Percentiles rank a stretch among this genome's conserved stretches.
Evolutionary conservation across 148 eudicot genomes (phyloP).

Genomic region (Chenopodium berlandieri): DNA sequence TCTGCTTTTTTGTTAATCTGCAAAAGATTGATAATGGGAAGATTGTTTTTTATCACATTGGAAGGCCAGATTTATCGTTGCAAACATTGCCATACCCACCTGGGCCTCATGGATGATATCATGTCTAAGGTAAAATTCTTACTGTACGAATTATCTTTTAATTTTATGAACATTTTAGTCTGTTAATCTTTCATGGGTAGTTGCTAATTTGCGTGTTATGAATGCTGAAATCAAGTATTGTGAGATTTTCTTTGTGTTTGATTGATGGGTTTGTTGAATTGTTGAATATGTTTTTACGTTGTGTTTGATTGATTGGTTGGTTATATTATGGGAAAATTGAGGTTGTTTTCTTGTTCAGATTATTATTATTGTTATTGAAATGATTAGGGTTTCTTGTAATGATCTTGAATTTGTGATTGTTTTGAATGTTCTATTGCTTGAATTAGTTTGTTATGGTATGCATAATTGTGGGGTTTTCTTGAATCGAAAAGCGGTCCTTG

Average conservation of each 20-base stretch:
- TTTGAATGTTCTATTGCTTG: neutral
- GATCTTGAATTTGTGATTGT: neutral
- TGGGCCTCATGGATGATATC: slow-evolving; percentile 51
- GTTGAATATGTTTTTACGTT: neutral
- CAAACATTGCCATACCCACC: slow-evolving; percentile 62
- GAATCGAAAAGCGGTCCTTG: slow-evolving; percentile 2
- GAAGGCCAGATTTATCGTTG: slow-evolving; percentile 64
- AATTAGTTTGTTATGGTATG: neutral
- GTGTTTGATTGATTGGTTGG: neutral
- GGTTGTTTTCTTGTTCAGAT: neutral
- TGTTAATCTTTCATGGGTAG: neutral
- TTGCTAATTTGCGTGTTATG: neutral
- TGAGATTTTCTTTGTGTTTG: neutral
- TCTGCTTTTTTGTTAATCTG: neutral
- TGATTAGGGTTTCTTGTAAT: slow-evolving; percentile 1
- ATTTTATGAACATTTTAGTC: neutral
- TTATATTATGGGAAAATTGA: neutral
- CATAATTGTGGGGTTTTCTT: neutral
- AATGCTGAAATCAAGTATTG: neutral
- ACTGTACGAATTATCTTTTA: neutral
- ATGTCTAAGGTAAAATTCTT: slow-evolving; percentile 46
- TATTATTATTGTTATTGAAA: neutral
- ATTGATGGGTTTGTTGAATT: neutral
- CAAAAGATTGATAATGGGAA: slow-evolving; percentile 45
- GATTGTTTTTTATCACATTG: slow-evolving; percentile 53